A percentile compares a stretch with the other conserved stretches of the same genome.
These are phyloP conservation scores for Spergularia marina DNA, from an alignment of 148 eudicot species.

Conservation along the genomic window DNA sequence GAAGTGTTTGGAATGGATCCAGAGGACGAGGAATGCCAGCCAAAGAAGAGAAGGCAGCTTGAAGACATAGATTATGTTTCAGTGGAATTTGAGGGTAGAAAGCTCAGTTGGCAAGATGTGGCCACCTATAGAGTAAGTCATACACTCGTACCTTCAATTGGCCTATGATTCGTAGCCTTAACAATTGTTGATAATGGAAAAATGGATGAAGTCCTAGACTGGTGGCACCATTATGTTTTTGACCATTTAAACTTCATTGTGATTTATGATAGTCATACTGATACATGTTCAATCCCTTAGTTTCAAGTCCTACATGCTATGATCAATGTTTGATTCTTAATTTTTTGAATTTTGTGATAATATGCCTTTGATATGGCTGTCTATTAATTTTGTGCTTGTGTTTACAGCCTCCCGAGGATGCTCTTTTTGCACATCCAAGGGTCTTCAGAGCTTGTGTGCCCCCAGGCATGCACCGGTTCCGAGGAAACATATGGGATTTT, in stretches of 20 bases:
- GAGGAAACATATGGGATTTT: constrained; percentile 98
- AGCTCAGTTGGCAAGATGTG: constrained; percentile 91
- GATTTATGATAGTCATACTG: no score
- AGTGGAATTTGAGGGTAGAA: constrained; percentile 82
- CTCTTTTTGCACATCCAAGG: constrained; percentile 95
- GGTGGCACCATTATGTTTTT: neutral
- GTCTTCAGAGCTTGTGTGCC: constrained; percentile 97
- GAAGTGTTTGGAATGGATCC: constrained; percentile 99
- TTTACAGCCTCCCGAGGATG: constrained; percentile 95
- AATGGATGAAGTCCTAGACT: neutral
- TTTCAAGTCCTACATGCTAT: neutral
- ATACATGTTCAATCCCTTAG: neutral
- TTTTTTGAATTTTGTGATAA: neutral
- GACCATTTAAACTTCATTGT: neutral
- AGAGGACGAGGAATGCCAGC: constrained; percentile 97
- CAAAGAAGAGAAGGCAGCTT: constrained; percentile 88
- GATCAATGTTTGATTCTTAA: no score
- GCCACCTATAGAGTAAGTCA: constrained; percentile 76
- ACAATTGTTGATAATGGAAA: neutral
- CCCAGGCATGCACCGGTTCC: constrained; percentile 95
- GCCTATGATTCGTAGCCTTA: constrained; percentile 5
- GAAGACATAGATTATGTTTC: constrained; percentile 96
- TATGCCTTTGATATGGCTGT: neutral
- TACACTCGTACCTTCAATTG: neutral
- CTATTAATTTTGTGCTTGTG: constrained; percentile 16